Percentiles rank a stretch among this genome's conserved stretches.
phyloP scores from a whole-genome alignment of 495 filamentous ascomycete genomes.

The Penicillium psychrofluorescens region DNA sequence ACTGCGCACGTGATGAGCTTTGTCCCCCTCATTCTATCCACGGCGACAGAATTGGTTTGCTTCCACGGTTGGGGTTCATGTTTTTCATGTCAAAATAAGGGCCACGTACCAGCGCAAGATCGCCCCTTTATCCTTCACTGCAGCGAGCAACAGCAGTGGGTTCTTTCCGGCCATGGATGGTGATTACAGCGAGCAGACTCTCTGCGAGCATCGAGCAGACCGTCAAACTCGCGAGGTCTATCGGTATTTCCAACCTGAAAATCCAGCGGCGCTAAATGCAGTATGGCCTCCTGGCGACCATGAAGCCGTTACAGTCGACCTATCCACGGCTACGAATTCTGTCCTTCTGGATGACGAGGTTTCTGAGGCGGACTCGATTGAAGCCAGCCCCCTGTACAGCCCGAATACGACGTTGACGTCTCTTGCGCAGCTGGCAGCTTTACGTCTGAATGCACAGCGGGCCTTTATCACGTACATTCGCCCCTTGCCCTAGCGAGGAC shows the following conservation, averaged over 20 bases:
- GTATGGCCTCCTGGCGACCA: constrained; percentile 6
- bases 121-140: too few relatives aligned
- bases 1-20: too few relatives aligned
- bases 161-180: too few relatives aligned
- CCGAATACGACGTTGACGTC: constrained; percentile 49
- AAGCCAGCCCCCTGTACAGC: constrained; percentile 11
- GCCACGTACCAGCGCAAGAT: too few relatives aligned
- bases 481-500: not conserved
- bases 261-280: constrained; percentile 3
- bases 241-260: constrained; percentile 28
- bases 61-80: too few relatives aligned
- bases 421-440: constrained; percentile 37
- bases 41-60: too few relatives aligned
- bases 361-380: constrained; percentile 8
- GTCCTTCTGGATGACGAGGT: constrained; percentile 3
- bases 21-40: too few relatives aligned
- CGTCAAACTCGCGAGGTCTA: constrained; percentile 30
- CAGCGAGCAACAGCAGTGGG: too few relatives aligned
- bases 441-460: constrained; percentile 34
- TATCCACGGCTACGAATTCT: constrained; percentile 2
- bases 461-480: constrained; percentile 16
- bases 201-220: constrained; percentile 11
- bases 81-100: too few relatives aligned
- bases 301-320: constrained; percentile 1
- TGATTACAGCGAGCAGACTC: not conserved